Base-by-base conservation (phyloP, 257 asterid species). In the Ilex aquifolium region DNA sequence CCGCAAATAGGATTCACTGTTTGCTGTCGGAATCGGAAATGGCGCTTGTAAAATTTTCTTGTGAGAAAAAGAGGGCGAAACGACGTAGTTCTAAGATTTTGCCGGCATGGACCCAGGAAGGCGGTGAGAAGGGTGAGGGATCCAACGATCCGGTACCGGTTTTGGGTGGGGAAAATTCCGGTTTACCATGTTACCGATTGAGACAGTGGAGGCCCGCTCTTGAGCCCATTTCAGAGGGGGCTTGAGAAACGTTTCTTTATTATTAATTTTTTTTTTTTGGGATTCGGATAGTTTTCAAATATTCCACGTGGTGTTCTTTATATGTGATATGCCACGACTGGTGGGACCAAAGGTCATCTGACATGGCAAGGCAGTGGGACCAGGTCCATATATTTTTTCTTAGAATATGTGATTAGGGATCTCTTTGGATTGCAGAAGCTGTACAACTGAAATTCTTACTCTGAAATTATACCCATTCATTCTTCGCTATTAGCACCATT, bases 201-300 rank as follows among this genome's bases (percentile, higher is more conserved):
- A 69, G 73, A 57, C 83, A 65, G 39, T 75, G 87, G 87, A 72
- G 51, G 32, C 87, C 82, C 62, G 71, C 74, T 46, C 48, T 81
- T 14, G 84, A 78, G 65, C 75, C 87, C 9, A 76, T 81, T 65
- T 17, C 13, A 13, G 87, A 78, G 64, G 72, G 68, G 49, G 61
- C 60, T 60, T 73, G 60, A 66, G 56, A n/a, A 21, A 21, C 27
- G 27, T 21, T 21, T 21, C 27, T 21, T 21, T 21, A 21, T 21
- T 21, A 0, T 21, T 21, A 0, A 21, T 21, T 21, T 21, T 21
- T 21, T n/a, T n/a, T n/a, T n/a, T n/a, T n/a, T n/a, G n/a, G n/a
- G n/a, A n/a, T n/a, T n/a, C n/a, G 27, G 27, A 21, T 21, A 21
- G 27, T 21, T 21, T 21, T 21, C 27, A 21, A 21, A 21, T 21